These are phyloP conservation scores for Psilocybe tampanensis DNA, from an alignment of 768 basidiomycete species.

Conservation along the genomic window DNA sequence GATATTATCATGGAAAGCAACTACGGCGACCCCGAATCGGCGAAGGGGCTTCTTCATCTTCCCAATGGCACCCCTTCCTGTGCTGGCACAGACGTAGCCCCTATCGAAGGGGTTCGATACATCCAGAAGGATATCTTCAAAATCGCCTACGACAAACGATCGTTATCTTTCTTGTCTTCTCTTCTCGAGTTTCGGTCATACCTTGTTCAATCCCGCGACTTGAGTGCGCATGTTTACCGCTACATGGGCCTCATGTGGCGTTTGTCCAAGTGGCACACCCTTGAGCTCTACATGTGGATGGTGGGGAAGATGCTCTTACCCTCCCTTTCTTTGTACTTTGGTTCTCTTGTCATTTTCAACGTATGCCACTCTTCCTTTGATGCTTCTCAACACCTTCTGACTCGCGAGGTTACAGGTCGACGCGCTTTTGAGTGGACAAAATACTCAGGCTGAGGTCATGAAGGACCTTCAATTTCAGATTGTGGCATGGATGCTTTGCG, in stretches of 20 bases:
- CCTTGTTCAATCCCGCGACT: not conserved
- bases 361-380: constrained; percentile 21
- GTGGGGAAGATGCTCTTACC: constrained; percentile 33
- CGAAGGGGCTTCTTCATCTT: too few species aligned
- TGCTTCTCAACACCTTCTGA: not conserved
- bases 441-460: constrained; percentile 1
- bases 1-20: too few species aligned
- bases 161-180: constrained; percentile 1
- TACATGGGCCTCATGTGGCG: constrained; percentile 25
- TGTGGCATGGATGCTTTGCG: constrained; percentile 9
- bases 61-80: too few species aligned
- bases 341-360: constrained; percentile 31
- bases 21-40: too few species aligned
- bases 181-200: not conserved
- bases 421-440: not conserved
- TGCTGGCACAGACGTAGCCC: too few species aligned
- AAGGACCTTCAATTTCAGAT: not conserved
- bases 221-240: constrained; percentile 18
- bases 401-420: not conserved
- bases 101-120: too few species aligned
- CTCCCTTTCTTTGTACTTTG: constrained; percentile 36
- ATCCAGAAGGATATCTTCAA: constrained; percentile 37
- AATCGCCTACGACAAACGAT: constrained; percentile 31
- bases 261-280: constrained; percentile 22
- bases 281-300: constrained; percentile 27